Evolutionary conservation across 495 filamentous ascomycete genomes (phyloP).

Genomic region (Lindgomyces ingoldianus): DNA sequence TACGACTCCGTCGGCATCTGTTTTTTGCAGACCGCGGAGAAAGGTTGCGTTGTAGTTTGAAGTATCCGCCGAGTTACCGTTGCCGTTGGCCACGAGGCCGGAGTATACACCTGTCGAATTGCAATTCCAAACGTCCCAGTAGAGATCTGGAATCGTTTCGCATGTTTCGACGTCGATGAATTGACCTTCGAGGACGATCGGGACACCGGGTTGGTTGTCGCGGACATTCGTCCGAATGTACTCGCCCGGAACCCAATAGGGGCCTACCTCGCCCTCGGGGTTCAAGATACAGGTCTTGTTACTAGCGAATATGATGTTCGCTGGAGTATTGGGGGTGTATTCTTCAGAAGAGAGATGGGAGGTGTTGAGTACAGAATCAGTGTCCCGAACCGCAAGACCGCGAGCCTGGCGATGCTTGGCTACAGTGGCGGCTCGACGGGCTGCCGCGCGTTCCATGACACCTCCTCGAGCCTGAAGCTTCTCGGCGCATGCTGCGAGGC

Average conservation of each 20-base stretch:
- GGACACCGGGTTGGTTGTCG: conserved; percentile 59
- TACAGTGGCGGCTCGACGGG: background rate
- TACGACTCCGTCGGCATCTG: conserved; percentile 57
- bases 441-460: background rate
- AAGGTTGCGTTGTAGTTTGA: conserved; percentile 53
- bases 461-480: conserved; percentile 2
- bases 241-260: conserved; percentile 42
- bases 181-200: conserved; percentile 60
- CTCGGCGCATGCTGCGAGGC: conserved; percentile 1
- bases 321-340: conserved; percentile 1
- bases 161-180: conserved; percentile 62
- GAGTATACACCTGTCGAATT: conserved; percentile 63
- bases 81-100: conserved; percentile 28
- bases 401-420: background rate
- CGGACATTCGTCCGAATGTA: conserved; percentile 54
- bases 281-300: conserved; percentile 22
- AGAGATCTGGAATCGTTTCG: conserved; percentile 54
- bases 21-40: conserved; percentile 55
- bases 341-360: conserved; percentile 2
- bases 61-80: conserved; percentile 31
- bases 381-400: conserved; percentile 2
- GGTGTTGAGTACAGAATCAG: conserved; percentile 5
- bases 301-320: conserved; percentile 1
- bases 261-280: conserved; percentile 23
- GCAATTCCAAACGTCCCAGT: conserved; percentile 62